Evolutionary conservation across 2,329 filamentous ascomycete genomes (phyloP), one percentile per base, ranked within the genome.

Genomic region (Akanthomyces muscarius): DNA sequence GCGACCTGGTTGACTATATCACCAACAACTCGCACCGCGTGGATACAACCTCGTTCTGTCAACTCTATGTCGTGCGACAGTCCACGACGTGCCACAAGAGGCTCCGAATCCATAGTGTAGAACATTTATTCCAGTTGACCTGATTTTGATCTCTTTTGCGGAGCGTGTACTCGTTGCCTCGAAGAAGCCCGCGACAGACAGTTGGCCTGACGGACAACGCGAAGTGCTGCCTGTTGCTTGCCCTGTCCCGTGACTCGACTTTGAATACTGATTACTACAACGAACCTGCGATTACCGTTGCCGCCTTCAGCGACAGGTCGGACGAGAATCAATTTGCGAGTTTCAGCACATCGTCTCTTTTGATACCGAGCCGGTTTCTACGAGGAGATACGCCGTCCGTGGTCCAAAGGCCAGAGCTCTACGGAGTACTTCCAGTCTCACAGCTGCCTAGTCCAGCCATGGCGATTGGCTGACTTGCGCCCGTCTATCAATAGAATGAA

Each of bases 21-120:
- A 50, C 28, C 30, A 13, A 21, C 13, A 44, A 42, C 45, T 42
- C 52, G 44, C 33, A 33, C 23, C 44, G 33, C 42, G 30, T 50
- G 11, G 33, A 28, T 48, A 48, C 30, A 44, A 55, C 42, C 59
- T 50, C 33, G 11, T 41, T 16, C 60, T 62, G 59, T 62, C 59
- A 54, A 23, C 38, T 23, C n/a, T 48, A 8, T 8, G 21, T 23
- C 18, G 30, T 42, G 30, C 44, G 25, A 51, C 44, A 10, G 51
- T 62, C n/a, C 33, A n/a, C 50, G 60, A 62, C 60, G 28, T 55
- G 30, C 42, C 44, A 33, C 41, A 38, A 50, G 51, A 18, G 25
- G 11, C 13, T 25, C 25, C 18, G 13, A 41, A 11, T 25, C 7
- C 21, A 36, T 54, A 48, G 42, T 42, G 51, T 62, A 62, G 18